These are phyloP conservation scores for Macaranga tanarius DNA, from an alignment of 441 rosid species.

Conservation along the genomic window DNA sequence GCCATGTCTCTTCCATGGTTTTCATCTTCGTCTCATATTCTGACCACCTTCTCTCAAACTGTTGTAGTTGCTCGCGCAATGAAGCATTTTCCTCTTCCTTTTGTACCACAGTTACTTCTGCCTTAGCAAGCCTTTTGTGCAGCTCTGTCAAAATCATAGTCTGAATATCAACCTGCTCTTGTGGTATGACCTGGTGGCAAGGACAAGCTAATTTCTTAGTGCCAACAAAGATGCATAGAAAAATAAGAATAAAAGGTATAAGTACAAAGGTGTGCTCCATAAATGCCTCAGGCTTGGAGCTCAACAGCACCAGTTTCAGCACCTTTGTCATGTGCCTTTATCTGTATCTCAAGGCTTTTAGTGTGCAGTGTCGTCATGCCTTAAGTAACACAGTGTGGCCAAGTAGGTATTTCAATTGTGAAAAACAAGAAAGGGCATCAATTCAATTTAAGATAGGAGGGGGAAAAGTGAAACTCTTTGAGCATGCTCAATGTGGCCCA, in stretches of 20 bases:
- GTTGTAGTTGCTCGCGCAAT: conserved; percentile 66
- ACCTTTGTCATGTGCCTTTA: not conserved
- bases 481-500: not conserved
- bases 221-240: conserved; percentile 10
- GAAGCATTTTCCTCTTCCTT: conserved; percentile 84
- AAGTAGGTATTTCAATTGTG: not conserved
- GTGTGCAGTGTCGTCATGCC: not conserved
- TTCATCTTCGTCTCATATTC: conserved; percentile 87
- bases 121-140: conserved; percentile 60
- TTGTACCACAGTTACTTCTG: conserved; percentile 61
- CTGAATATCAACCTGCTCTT: conserved; percentile 51
- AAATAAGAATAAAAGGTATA: not conserved
- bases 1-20: conserved; percentile 94
- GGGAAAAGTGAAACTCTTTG: not conserved
- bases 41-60: conserved; percentile 69
- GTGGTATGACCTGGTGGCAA: conserved; percentile 51
- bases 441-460: not conserved
- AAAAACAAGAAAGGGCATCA: not conserved
- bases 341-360: not conserved
- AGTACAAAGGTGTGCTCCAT: not conserved
- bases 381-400: not conserved
- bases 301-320: not conserved
- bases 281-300: not conserved
- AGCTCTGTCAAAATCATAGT: conserved; percentile 66
- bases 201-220: conserved; percentile 15